These are phyloP conservation scores for Neonectria sp. DNA, from an alignment of 2,329 filamentous ascomycete genomes.

Conservation along the genomic window DNA sequence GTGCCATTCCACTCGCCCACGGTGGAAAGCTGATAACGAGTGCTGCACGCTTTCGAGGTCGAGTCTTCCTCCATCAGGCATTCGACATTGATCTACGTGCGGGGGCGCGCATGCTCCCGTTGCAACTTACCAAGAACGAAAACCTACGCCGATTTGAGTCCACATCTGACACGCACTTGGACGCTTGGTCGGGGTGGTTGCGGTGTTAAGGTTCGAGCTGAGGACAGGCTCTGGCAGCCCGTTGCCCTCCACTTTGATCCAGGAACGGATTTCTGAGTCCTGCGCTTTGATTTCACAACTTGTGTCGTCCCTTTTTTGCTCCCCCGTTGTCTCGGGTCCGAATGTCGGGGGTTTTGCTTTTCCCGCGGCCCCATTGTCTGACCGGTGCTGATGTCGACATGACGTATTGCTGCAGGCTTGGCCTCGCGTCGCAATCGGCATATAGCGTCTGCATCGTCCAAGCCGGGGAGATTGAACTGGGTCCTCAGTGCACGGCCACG, in stretches of 20 bases:
- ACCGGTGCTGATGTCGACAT: conserved; percentile 26
- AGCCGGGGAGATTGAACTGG: conserved; percentile 29
- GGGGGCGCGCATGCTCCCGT: conserved; percentile 26
- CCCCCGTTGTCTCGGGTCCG: conserved; percentile 15
- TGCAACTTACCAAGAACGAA: conserved; percentile 11
- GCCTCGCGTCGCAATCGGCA: conserved; percentile 33
- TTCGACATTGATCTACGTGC: conserved; percentile 25
- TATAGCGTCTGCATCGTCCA: conserved; percentile 41
- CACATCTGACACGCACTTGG: conserved; percentile 17
- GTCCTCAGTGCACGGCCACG: conserved; percentile 32
- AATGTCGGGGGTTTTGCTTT: conserved; percentile 14
- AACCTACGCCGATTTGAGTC: conserved; percentile 13
- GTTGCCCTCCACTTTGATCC: neutral
- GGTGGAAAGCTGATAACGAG: conserved; percentile 22
- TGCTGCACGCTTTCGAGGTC: too few relatives aligned
- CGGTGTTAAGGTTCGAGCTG: conserved; percentile 2
- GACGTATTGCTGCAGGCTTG: conserved; percentile 39
- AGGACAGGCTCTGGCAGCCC: neutral
- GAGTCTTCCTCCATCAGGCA: conserved; percentile 24
- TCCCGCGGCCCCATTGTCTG: conserved; percentile 3
- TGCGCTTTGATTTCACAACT: too few relatives aligned
- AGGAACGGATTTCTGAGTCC: neutral
- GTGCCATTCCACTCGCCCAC: conserved; percentile 18
- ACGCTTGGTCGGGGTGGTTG: conserved; percentile 32
- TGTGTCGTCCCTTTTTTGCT: neutral